Evolutionary conservation across 176 grass and related monocot species (phyloP), one percentile per base, ranked within the genome.

Genomic region (Zea luxurians): DNA sequence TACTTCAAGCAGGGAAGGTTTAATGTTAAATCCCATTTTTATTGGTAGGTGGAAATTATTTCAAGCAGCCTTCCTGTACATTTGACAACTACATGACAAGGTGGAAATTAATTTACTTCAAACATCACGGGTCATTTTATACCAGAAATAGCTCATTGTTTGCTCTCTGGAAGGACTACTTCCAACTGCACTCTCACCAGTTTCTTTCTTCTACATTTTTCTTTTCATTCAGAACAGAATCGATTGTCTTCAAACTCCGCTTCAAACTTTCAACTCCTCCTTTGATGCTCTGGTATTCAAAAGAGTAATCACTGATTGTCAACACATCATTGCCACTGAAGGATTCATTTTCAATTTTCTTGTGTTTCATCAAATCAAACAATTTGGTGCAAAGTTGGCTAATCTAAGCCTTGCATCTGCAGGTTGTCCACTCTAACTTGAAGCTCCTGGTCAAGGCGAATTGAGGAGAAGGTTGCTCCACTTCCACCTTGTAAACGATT

Each of bases 211-310:
- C 53, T 62, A 79, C 34, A 85, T 47, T 83, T 55, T 48, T 58
- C 74, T 94, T 92, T 60, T 94, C 95, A 63, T 34, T 64, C 44
- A 94, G 81, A 47, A 86, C 67, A 20, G 65, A 71, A 73, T 58
- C 57, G 53, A 77, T 70, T 62, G 61, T 66, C 42, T 83, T 43
- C 85, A 97, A 80, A 76, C 89, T 92, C 79, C 80, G 89, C 85
- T 89, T 94, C 7, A 97, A 70, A 68, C 54, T 83, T 27, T 87
- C 87, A 45, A 90, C 76, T 53, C 85, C 91, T 63, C 86, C 83
- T 86, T 79, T 90, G 75, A 97, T 82, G 83, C 61, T 88, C 62
- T 97, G 85, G 40, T 82, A 81, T 71, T 92, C 89, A 16, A 87
- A 73, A 71, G 83, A 90, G 88, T 81, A 92, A 35, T 92, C 86